Percentiles rank a stretch among this genome's conserved stretches.
These are phyloP conservation scores for Euclidium syriacum DNA, from an alignment of 345 rosid genomes.

Conservation along the genomic window DNA sequence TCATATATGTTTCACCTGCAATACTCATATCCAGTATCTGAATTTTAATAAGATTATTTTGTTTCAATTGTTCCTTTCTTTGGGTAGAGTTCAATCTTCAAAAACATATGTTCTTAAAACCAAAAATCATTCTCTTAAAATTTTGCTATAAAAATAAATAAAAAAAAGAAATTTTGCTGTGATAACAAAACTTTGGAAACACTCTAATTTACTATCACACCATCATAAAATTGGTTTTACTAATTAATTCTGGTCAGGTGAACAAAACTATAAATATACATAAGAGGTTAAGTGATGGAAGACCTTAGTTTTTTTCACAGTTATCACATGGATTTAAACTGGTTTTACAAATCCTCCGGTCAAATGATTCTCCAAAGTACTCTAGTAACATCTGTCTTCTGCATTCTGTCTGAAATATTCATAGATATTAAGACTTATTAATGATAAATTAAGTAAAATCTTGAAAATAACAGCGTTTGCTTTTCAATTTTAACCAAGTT, in stretches of 20 bases:
- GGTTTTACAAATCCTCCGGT: conserved; percentile 48
- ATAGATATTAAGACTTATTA: background rate
- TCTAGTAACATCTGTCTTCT: conserved; percentile 67
- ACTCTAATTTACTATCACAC: background rate
- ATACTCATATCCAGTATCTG: background rate
- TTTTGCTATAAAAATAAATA: no score
- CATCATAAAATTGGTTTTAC: background rate
- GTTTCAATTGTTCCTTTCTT: background rate
- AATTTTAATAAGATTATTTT: background rate
- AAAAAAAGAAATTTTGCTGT: background rate
- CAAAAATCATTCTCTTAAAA: no score
- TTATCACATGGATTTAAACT: conserved; percentile 74
- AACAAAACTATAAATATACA: conserved; percentile 12
- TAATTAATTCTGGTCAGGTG: background rate
- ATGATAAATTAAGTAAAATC: background rate
- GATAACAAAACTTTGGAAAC: background rate
- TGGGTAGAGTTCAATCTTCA: background rate
- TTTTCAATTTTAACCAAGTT: background rate
- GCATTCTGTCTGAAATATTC: conserved; percentile 55
- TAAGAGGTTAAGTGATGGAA: background rate
- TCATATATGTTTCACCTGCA: background rate
- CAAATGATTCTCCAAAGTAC: conserved; percentile 78
- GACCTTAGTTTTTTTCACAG: conserved; percentile 42
- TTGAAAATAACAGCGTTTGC: background rate
- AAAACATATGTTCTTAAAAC: background rate